Base-by-base conservation (phyloP, 225 moss, liverwort and hornwort species). In the Sphagnum tenellum region DNA sequence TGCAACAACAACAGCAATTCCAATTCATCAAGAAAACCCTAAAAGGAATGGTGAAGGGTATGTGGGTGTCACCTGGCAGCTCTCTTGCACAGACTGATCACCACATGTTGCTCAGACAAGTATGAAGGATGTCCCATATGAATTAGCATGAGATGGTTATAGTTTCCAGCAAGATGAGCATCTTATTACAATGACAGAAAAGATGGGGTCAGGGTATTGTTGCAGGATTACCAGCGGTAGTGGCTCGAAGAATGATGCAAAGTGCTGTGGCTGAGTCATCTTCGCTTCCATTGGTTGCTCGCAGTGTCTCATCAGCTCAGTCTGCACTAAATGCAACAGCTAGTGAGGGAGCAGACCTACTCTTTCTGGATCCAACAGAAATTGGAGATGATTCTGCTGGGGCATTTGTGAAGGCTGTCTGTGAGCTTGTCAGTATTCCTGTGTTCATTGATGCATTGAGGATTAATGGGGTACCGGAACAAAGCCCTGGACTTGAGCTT, bases 211-310 rank as follows among this genome's bases (percentile, higher is more conserved):
- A 60, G 71, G 13, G 52, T 7, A 0, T 70, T 71, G 44, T 49
- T 78, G 79, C 93, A 98, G 98, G 98, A 48, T 73, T 98, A 72
- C 93, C 98, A 61, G 84, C 98, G 57, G 84, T 92, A 70, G 87
- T 98, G 64, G 98, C 98, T 47, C 90, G 86, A 76, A 87, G 90
- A 74, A 98, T 93, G 98, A 90, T 98, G 89, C 88, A 93, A 75
- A 88, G 66, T 72, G 78, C 87, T 7, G 80, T 78, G 57, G 61
- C 90, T 57, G 98, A 93, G 69, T 77, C 81, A 54, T 69, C 85
- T 48, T 87, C 86, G 49, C 74, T 98, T 58, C 98, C 98, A 61
- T 70, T 98, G 14, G 93, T 98, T 54, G 98, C 82, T 55, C 90
- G 98, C 61, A 80, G 76, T 66, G 93, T 93, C 8, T 76, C 87